Conservation (phyloP, 2,329 filamentous ascomycete species). For the Calonectria honghensis region DNA sequence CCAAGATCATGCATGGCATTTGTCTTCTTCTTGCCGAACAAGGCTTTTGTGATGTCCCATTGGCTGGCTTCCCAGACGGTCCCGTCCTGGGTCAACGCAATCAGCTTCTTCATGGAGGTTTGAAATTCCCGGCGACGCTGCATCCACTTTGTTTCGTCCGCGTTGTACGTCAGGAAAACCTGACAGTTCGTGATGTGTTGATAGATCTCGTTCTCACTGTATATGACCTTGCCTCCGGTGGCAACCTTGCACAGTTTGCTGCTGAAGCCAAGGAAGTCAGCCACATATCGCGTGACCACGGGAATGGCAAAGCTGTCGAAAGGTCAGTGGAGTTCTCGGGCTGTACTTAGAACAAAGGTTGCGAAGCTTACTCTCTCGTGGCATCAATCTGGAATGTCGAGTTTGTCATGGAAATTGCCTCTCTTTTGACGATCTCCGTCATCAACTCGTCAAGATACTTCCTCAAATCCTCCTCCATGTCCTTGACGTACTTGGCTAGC, state of each 20-base stretch:
- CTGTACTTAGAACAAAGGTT: neutral
- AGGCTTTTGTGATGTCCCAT: constrained; percentile 29
- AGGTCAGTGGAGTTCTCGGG: constrained; percentile 11
- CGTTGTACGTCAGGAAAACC: constrained; percentile 49
- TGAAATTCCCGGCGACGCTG: constrained; percentile 48
- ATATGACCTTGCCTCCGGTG: constrained; percentile 29
- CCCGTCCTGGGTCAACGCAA: constrained; percentile 42
- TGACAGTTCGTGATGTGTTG: constrained; percentile 54
- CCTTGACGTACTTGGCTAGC: neutral
- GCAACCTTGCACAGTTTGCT: constrained; percentile 36
- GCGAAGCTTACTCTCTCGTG: constrained; percentile 44
- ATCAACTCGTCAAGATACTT: constrained; percentile 40
- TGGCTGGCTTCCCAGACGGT: constrained; percentile 43
- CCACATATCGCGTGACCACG: constrained; percentile 48
- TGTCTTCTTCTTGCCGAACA: constrained; percentile 23
- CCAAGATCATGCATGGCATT: constrained; percentile 46
- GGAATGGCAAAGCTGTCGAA: constrained; percentile 48
- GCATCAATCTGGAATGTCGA: constrained; percentile 44
- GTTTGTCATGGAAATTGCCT: constrained; percentile 37
- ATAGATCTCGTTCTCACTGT: constrained; percentile 50
- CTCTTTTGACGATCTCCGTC: constrained; percentile 42
- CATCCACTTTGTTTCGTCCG: constrained; percentile 50
- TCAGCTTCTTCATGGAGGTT: constrained; percentile 44
- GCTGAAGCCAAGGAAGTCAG: constrained; percentile 49
- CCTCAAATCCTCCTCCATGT: neutral